Conservation (phyloP, 2,329 filamentous ascomycete species). For the Leptosphaerulina australis region DNA sequence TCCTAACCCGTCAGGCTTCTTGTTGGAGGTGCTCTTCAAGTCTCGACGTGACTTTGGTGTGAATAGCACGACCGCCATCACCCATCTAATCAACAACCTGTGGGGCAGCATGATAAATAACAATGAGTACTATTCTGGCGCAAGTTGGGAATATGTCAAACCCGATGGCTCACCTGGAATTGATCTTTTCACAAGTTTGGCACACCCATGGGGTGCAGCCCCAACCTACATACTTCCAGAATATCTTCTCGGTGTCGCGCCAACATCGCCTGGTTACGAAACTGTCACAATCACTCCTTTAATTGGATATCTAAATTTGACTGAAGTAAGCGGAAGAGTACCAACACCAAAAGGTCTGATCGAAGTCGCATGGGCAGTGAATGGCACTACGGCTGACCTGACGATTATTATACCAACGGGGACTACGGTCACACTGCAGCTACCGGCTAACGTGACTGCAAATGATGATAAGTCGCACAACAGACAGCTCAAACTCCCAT, state of each 20-base stretch:
- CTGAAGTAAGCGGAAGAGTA: slow-evolving; percentile 1
- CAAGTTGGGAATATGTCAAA: slow-evolving; percentile 56
- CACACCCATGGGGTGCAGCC: slow-evolving; percentile 55
- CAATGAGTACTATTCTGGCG: slow-evolving; percentile 46
- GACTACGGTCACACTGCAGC: background rate
- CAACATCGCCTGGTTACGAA: slow-evolving; percentile 18
- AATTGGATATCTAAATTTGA: background rate
- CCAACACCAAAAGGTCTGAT: slow-evolving; percentile 1
- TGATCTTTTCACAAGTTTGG: slow-evolving; percentile 51
- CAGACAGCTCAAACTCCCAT: background rate
- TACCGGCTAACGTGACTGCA: background rate
- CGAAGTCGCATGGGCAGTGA: slow-evolving; percentile 2
- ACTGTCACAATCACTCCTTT: slow-evolving; percentile 2
- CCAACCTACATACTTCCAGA: slow-evolving; percentile 52
- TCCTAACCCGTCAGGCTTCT: slow-evolving; percentile 56
- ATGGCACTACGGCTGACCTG: background rate
- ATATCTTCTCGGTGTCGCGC: slow-evolving; percentile 24
- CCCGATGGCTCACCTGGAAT: slow-evolving; percentile 50
- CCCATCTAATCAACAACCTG: slow-evolving; percentile 46
- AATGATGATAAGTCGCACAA: background rate
- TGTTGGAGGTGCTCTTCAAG: slow-evolving; percentile 48
- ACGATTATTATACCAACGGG: background rate
- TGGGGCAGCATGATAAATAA: slow-evolving; percentile 54
- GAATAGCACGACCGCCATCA: slow-evolving; percentile 18
- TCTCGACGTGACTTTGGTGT: slow-evolving; percentile 25